A percentile compares a stretch with the other conserved stretches of the same genome.
Evolutionary conservation across 306 rosid species (phyloP).

Genomic region (Quercus wislizeni): DNA sequence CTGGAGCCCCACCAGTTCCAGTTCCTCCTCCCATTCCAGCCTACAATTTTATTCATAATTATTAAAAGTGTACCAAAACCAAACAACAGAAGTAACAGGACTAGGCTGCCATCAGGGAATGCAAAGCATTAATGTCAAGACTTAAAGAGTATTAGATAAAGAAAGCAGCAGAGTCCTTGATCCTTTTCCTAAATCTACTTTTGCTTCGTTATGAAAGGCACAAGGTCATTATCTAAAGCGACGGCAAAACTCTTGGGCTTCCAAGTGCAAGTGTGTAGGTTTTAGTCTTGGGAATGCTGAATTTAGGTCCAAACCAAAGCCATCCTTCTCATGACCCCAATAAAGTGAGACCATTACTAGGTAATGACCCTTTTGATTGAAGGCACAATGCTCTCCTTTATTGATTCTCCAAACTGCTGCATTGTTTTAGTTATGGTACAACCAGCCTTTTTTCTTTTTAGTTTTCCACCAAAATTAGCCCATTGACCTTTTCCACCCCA

Average conservation of each 20-base stretch:
- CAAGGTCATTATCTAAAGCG: neutral
- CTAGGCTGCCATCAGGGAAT: neutral
- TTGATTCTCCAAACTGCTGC: neutral
- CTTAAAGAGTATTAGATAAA: neutral
- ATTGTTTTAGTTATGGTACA: neutral
- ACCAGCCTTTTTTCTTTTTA: neutral
- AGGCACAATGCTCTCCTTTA: neutral
- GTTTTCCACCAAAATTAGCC: neutral
- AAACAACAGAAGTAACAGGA: too few species aligned
- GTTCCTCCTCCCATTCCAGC: slow-evolving; percentile 99
- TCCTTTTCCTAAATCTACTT: neutral
- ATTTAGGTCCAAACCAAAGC: neutral
- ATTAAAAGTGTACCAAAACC: too few species aligned
- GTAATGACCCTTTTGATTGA: neutral
- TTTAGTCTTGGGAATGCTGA: neutral
- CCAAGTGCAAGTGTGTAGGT: neutral
- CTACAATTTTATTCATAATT: slow-evolving; percentile 27
- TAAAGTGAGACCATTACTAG: neutral
- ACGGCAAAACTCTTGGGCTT: neutral
- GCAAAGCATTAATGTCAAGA: neutral
- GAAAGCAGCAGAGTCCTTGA: too few species aligned
- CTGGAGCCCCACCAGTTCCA: slow-evolving; percentile 98
- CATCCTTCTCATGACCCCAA: neutral
- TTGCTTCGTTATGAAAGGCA: neutral
- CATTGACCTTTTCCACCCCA: too few species aligned